Evolutionary conservation across 768 basidiomycete species (phyloP), one percentile per base, ranked within the genome.

Genomic region (Boletus vinaceobasis): DNA sequence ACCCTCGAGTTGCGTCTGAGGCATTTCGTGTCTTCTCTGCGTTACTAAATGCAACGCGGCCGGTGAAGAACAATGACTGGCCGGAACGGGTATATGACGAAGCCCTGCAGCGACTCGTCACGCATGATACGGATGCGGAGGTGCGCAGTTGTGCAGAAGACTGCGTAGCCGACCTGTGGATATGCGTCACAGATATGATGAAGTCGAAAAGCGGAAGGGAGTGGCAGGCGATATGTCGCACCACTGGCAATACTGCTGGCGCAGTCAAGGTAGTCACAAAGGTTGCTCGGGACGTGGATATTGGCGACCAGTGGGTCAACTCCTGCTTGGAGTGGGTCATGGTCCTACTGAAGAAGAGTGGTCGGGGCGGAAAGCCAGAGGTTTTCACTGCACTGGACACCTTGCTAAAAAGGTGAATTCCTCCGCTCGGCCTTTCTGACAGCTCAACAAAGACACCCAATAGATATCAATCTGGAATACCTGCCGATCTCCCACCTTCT

Each of bases 51-150:
- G 80, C 89, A 3, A 73, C 88, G 37, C 85, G 87, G 45, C 92
- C 92, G 1, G 70, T 88, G 44, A 83, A 83, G 59, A 66, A 75
- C 52, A 73, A 70, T 7, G 82, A 84, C 15, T 93, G 90, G 90
- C 71, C 83, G 5, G 83, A 90, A 51, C 64, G 75, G 10, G 77
- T 97, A 4, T 97, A 95, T 69, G 74, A 81, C 8, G 86, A 92
- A 58, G 86, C 91, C 10, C 74, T 89, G 4, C 68, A 74, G 21
- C 79, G 92, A 48, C 73, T 99, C 36, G 80, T 75, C 47, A 87
- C 81, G 43, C 84, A 89, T 56, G 90, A 95, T 60, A 95, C 95
- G 1, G 96, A 98, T 68, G 85, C 89, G 4, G 95, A 97, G 59
- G 92, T 98, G 21, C 83, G 93, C 36, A 78, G 80, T 26, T 84